Conservation (phyloP, 176 grass and related monocot species). For the Juncus effusus region DNA sequence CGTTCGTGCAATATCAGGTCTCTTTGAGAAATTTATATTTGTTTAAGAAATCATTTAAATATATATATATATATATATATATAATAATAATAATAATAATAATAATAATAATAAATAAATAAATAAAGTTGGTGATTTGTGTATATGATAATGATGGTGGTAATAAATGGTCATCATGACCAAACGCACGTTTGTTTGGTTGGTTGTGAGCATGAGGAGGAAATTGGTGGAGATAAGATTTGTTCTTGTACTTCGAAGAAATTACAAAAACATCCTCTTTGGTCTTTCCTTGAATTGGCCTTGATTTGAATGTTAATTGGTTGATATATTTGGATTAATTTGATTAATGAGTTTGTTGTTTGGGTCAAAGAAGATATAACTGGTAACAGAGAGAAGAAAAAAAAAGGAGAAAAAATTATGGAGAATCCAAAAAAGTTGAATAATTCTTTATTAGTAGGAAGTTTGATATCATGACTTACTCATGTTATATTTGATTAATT, state of each 20-base stretch:
- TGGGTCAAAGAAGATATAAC: too few species aligned
- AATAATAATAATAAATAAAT: background rate
- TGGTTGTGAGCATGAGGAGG: constrained; percentile 13
- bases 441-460: too few species aligned
- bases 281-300: background rate
- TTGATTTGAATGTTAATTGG: constrained; percentile 12
- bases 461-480: too few species aligned
- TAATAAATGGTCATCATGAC: constrained; percentile 24
- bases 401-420: too few species aligned
- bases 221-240: constrained; percentile 1
- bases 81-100: background rate
- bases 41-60: background rate
- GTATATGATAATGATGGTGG: constrained; percentile 24
- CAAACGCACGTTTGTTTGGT: constrained; percentile 8
- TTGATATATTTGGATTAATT: background rate
- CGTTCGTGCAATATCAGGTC: too few species aligned
- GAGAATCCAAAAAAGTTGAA: too few species aligned
- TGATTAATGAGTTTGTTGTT: too few species aligned
- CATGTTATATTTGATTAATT: too few species aligned
- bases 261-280: constrained; percentile 19
- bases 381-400: too few species aligned
- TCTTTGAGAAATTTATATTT: too few species aligned
- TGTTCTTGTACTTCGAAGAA: background rate
- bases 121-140: constrained; percentile 8
- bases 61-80: background rate